Evolutionary conservation across 176 grass and related monocot genomes (phyloP), one percentile per base, ranked within the genome.

Genomic region (Phoenix dactylifera): DNA sequence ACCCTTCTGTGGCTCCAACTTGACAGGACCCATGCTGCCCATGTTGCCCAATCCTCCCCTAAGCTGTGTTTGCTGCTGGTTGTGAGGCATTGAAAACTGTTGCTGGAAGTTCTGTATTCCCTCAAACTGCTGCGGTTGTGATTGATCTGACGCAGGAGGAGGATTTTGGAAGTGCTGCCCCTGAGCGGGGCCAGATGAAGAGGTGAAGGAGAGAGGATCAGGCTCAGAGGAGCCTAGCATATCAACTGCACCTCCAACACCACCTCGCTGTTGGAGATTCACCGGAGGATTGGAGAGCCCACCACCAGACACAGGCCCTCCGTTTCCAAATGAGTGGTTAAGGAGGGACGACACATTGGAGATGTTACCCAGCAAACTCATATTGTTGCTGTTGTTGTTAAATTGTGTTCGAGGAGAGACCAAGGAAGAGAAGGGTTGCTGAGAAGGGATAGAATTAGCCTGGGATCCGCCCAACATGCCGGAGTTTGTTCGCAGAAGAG

Each of bases 351-450:
- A 58, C 14, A 60, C 60, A 44, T 62, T 79, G 25, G 76, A n/a
- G 4, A 71, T 71, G 51, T 65, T 71, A 24, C 51, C 52, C 29
- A 71, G 29, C 15, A 79, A 59, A 23, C 55, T 54, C 57, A 77
- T 57, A 14, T 53, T 64, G n/a, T n/a, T 63, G 24, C 6, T 29
- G 30, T 58, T 75, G 24, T 15, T 72, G 48, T 28, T 52, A 24
- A 79, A 79, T 23, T 79, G 54, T 18, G 62, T 60, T 24, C 62
- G 53, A 60, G 76, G 69, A n/a, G 76, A 67, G 39, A 73, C 54
- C 44, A 79, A 17, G 16, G 76, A 79, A 44, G 68, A 72, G 69
- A 67, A 73, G 1, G 54, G 62, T 22, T 71, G 68, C 32, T 60
- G 60, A 17, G 26, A 17, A 16, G 67, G 55, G 16, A 59, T 22